Base-by-base conservation (phyloP, 805 yeast species). In the Teunomyces atbi region DNA sequence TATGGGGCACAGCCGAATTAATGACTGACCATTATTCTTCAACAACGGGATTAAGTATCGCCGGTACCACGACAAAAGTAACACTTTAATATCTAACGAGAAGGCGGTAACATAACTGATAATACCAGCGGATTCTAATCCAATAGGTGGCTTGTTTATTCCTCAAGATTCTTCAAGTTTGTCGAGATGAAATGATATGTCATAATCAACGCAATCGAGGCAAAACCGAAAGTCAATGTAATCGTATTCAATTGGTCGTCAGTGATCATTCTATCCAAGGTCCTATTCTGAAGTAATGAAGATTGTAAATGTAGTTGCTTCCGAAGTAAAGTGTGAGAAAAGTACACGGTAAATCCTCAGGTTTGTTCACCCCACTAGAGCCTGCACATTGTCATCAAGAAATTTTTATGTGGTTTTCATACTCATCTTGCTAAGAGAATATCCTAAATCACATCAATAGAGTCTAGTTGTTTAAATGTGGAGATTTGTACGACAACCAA, bases 181-280 rank as follows among this genome's bases (percentile, higher is more conserved):
- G 86, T 76, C 36, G 78, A 66, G 28, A 84, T 73, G 28, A 83
- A 76, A 53, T 89, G 94, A 67, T 85, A 91, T 3, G 84, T 70
- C 38, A 87, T 67, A 32, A 90, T 86, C 55, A 91, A 73, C 2
- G 81, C 76, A 64, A 89, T 77, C 51, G 94, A 82, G 5, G 80
- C 61, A 45, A 89, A 64, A 4, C 97, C 97, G 54, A 86, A 84
- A 10, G 81, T 65, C 39, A 88, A 76, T 42, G 88, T 95, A 38
- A 89, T 69, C 41, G 79, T 68, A 64, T 90, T 81, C 62, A 91
- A 77, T 65, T 89, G 94, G 45, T 73, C 73, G 74, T 91, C 97
- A 12, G 88, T 74, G 59, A 91, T 90, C 97, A 91, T 91, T 41
- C 20, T 49, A 35, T 27, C 28, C 28, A 20, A 20, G 6, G 15